Conservation (phyloP, 1,284 basidiomycete species). For the Xanthoconium separans region DNA sequence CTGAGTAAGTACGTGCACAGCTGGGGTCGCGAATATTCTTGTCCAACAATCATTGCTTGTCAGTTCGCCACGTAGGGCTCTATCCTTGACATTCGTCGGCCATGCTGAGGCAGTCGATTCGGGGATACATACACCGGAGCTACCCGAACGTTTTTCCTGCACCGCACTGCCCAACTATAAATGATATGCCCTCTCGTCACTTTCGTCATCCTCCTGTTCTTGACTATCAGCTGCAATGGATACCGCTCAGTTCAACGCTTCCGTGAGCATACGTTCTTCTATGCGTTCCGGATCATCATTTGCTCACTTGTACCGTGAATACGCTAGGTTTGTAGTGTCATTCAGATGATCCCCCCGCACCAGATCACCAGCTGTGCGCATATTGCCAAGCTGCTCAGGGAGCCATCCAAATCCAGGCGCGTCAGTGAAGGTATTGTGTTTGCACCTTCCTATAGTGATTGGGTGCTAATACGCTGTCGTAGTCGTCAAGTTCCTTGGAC, state of each 20-base stretch:
- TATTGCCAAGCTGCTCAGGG: constrained; percentile 22
- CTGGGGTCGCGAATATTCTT: too few species aligned
- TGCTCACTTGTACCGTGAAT: neutral
- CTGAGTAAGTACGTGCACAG: too few species aligned
- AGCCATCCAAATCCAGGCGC: constrained; percentile 14
- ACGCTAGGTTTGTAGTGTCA: constrained; percentile 17
- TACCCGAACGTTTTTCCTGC: neutral
- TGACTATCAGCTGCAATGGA: constrained; percentile 14
- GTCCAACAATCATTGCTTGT: too few species aligned
- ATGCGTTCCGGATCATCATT: too few species aligned
- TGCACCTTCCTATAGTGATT: neutral
- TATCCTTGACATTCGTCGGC: too few species aligned
- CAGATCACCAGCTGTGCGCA: constrained; percentile 23
- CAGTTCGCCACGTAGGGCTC: too few species aligned
- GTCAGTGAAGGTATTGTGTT: constrained; percentile 19
- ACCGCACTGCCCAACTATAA: constrained; percentile 1
- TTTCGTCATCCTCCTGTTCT: neutral
- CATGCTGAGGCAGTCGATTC: too few species aligned
- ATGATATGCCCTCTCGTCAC: neutral
- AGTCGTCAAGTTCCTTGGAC: constrained; percentile 23
- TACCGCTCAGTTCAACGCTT: constrained; percentile 19
- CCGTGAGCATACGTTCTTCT: constrained; percentile 3
- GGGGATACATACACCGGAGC: too few species aligned
- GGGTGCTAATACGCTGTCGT: neutral
- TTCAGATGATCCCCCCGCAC: constrained; percentile 21